phyloP scores from a whole-genome alignment of 805 yeast species.

The Cyberlindnera mycetangii region DNA sequence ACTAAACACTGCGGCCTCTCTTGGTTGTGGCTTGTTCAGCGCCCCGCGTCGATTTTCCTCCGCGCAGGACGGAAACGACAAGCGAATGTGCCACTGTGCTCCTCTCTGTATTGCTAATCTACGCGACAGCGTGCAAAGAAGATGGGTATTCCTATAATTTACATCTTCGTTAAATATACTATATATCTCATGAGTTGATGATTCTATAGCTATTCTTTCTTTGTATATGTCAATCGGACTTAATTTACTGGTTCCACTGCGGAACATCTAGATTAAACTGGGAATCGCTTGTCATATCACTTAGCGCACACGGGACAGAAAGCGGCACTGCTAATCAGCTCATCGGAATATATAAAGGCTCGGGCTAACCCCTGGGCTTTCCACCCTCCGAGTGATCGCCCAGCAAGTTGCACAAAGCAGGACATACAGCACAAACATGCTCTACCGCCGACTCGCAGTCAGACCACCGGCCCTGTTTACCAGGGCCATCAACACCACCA shows the following conservation, averaged over 20 bases:
- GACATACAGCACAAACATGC: not conserved
- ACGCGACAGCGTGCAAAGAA: not conserved
- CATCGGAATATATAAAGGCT: not conserved
- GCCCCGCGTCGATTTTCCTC: not conserved
- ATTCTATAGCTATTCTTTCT: too few relatives aligned
- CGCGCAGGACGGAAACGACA: constrained; percentile 1
- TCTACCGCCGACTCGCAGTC: not conserved
- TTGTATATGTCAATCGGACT: too few relatives aligned
- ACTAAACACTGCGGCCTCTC: not conserved
- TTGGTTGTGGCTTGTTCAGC: not conserved
- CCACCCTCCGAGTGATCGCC: not conserved
- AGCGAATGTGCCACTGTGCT: constrained; percentile 9
- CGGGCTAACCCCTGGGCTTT: too few relatives aligned
- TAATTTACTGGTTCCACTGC: too few relatives aligned
- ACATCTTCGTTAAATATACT: too few relatives aligned
- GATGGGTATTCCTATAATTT: not conserved
- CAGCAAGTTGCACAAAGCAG: not conserved
- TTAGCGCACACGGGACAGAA: constrained; percentile 1
- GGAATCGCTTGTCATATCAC: not conserved
- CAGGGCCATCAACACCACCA: constrained; percentile 23
- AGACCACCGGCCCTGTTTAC: not conserved
- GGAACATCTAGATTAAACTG: too few relatives aligned
- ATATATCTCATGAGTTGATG: too few relatives aligned
- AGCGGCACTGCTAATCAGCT: not conserved
- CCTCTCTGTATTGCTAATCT: constrained; percentile 1